Evolutionary conservation across 805 yeast genomes (phyloP), one percentile per base, ranked within the genome.

Genomic region (Suhomyces sp.): DNA sequence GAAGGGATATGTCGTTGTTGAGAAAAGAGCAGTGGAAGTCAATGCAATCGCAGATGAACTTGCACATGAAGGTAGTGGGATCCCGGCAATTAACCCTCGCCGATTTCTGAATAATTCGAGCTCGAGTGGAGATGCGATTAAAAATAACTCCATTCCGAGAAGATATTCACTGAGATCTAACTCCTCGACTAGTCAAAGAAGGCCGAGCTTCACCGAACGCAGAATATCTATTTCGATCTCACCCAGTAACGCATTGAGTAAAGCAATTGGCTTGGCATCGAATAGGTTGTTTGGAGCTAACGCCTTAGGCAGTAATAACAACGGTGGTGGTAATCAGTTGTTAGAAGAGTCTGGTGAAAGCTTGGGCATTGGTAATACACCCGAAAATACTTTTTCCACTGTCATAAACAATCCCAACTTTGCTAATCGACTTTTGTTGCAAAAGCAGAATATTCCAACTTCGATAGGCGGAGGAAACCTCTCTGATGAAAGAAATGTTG

Each of bases 41-140:
- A 93, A 93, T 72, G 93, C 96, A 2, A 76, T 94, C 52, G 99
- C 99, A 2, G 98, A 93, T 67, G 97, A 92, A 65, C 72, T 93
- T 48, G 92, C 89, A 13, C 72, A 75, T 53, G 85, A 85, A 2
- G 85, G 84, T 1, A 68, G 75, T 51, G 77, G 80, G 6, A 76
- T 78, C 5, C 76, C 78, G 29, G 84, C 81, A 1, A 76, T 74
- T n/a, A 61, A 60, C 43, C 46, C 61, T 12, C 53, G 52, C n/a
- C 49, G 52, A 5, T 72, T 74, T 9, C 67, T 66, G 57, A 60
- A 63, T 21, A 59, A 58, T 24, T 55, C 61, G 9, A 51, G 58
- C 9, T 52, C 60, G n/a, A 61, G 61, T 45, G 63, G 60, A 3
- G 65, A 59, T 27, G 55, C 54, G 3, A 48, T 35, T 43, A 51